A percentile compares a stretch with the other conserved stretches of the same genome.
These are phyloP conservation scores for Exophiala lecanii-corni DNA, from an alignment of 2,329 filamentous ascomycete species.

Conservation along the genomic window DNA sequence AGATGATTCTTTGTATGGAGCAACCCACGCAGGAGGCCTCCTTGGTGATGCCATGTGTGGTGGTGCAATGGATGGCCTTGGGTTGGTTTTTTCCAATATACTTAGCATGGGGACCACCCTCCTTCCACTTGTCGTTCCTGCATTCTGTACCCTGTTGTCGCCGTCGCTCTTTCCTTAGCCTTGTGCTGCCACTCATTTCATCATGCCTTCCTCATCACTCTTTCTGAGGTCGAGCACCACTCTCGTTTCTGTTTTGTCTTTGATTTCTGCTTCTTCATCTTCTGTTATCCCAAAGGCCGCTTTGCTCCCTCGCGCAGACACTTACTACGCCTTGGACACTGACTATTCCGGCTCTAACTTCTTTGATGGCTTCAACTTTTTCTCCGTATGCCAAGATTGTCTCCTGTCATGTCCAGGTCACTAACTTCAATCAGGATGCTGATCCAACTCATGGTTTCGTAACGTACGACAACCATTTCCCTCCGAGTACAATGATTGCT, in stretches of 20 bases:
- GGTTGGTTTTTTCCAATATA: too few species aligned
- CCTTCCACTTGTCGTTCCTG: constrained; percentile 9
- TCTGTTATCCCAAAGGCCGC: background rate
- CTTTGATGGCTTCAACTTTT: constrained; percentile 48
- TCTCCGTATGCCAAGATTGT: constrained; percentile 27
- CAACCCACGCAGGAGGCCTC: too few species aligned
- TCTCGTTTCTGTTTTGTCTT: constrained; percentile 25
- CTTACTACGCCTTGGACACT: constrained; percentile 31
- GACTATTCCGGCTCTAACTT: constrained; percentile 45
- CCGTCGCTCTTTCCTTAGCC: constrained; percentile 8
- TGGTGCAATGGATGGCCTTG: too few species aligned
- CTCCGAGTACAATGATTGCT: background rate
- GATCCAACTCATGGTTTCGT: constrained; percentile 50
- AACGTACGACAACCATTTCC: constrained; percentile 21
- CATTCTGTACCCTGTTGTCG: constrained; percentile 6
- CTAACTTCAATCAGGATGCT: constrained; percentile 17
- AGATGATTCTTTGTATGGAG: too few species aligned
- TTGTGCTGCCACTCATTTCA: constrained; percentile 21
- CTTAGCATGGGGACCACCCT: background rate
- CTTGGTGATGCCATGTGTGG: too few species aligned
- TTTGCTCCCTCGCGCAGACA: constrained; percentile 6
- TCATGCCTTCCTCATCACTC: constrained; percentile 28
- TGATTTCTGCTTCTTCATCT: constrained; percentile 20
- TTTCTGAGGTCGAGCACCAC: constrained; percentile 28
- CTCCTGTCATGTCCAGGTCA: too few species aligned